Base-by-base conservation (phyloP, 495 filamentous ascomycete species). In the Penicillium verhagenii region DNA sequence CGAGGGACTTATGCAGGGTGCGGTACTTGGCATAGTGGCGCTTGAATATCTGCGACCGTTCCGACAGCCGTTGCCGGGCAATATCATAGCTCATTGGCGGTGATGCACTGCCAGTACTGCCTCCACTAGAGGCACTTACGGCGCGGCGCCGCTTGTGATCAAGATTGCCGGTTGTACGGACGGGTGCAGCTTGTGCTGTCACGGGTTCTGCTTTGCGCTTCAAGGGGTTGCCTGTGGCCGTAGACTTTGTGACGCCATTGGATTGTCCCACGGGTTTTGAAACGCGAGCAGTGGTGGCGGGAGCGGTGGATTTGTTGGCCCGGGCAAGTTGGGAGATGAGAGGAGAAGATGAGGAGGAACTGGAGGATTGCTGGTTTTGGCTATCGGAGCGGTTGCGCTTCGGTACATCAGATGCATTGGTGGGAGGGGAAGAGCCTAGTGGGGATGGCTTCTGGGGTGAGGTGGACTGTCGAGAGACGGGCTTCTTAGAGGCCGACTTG, bases 371-470 rank as follows among this genome's bases (percentile, higher is more conserved):
- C n/a, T n/a, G 73, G 40, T 75, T 72, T 18, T 74, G 70, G 45
- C 71, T 74, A 37, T 75, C 73, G 31, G 74, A 72, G 19, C 72
- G 70, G 48, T 57, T 72, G 53, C 69, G 70, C 43, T 66, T 66
- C 24, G 73, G 81, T 19, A 86, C 60, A 50, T 44, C 86, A 4
- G 87, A 89, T 6, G 84, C 85, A 67, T 90, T 91, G 14, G 86
- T 83, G 2, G 87, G 87, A 19, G 87, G 87, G n/a, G 88, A 90
- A 3, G 85, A 84, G 21, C 83, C 86, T 33, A 90, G 78, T 3
- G 87, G 86, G 5, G 88, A 90, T 0, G 87, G 88, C 58, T 91
- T 92, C 52, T 80, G 76, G 1, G 86, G 85, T 3, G 86, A 88
- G 7, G 73, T 81, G 10, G 74, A 64, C 24, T 59, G 43, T 31